Base-by-base conservation (phyloP, 495 filamentous ascomycete genomes). In the Hamigera avellanea region DNA sequence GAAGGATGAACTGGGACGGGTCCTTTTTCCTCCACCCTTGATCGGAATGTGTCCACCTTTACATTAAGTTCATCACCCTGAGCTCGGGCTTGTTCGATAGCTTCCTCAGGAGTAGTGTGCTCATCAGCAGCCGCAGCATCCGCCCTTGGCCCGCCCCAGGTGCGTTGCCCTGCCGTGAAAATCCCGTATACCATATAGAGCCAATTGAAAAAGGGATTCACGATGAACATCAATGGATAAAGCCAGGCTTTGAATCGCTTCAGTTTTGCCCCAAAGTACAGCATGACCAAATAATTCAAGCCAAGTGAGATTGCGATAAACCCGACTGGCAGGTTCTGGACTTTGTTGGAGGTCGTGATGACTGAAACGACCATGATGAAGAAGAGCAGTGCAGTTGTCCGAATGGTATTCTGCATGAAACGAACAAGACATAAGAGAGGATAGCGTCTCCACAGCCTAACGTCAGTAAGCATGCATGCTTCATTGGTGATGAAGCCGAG, bases 181-280 rank as follows among this genome's bases (percentile, higher is more conserved):
- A 80, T 78, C 14, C 76, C 76, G 44, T 81, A 80, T 8, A 95
- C 81, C 82, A 95, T 94, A 63, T 96, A 98, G 26, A 86, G 69
- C 91, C 91, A 98, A 59, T 98, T 96, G 70, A 96, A 89, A 53
- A 95, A 93, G 0, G 91, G 91, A 50, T 95, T 95, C 40, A 95
- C 52, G 35, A 94, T 57, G 52, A 96, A 98, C 88, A 98, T 95
- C 37, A 98, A 35, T 0, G 89, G 87, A 52, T 98, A 98, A 1
- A 95, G 70, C 83, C 83, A 88, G 40, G 86, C 77, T 66, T 98
- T 96, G 62, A 73, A 94, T 9, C 91, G 78, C 47, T 78, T 82
- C 39, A 98, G 72, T 52, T 81, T 84, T 25, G 78, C 64, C 9
- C 85, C 89, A 49, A 96, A 95, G 64, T 95, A 98, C 43, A 96